Evolutionary conservation across 2,329 filamentous ascomycete species (phyloP).

Genomic region (Pseudopithomyces maydicus): DNA sequence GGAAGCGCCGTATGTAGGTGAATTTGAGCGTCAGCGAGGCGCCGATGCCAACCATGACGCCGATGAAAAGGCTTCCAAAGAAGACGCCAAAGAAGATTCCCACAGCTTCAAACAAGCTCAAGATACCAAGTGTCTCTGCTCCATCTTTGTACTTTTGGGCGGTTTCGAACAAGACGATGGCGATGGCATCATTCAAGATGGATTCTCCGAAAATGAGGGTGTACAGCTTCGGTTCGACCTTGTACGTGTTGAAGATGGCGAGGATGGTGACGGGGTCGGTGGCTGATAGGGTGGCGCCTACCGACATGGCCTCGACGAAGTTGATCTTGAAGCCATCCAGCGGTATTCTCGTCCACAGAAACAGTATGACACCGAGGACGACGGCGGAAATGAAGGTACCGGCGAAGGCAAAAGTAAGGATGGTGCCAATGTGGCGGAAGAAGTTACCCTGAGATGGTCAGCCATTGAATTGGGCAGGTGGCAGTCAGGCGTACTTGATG

Average conservation of each 20-base stretch:
- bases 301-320: slow-evolving; percentile 95
- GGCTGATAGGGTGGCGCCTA: slow-evolving; percentile 93
- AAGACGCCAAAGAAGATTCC: slow-evolving; percentile 96
- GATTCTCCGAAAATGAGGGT: slow-evolving; percentile 99
- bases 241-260: slow-evolving; percentile 99
- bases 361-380: slow-evolving; percentile 89
- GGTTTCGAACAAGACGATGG: slow-evolving; percentile 97
- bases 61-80: slow-evolving; percentile 90
- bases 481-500: slow-evolving; percentile 67
- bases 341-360: slow-evolving; percentile 84
- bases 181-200: slow-evolving; percentile 96
- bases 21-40: slow-evolving; percentile 92
- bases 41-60: slow-evolving; percentile 81
- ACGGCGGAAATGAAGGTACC: slow-evolving; percentile 96
- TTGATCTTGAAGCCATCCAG: slow-evolving; percentile 83
- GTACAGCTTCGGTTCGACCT: slow-evolving; percentile 97
- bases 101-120: slow-evolving; percentile 87
- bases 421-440: slow-evolving; percentile 97
- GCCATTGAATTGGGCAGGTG: slow-evolving; percentile 7
- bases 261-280: slow-evolving; percentile 97
- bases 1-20: slow-evolving; percentile 87
- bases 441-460: slow-evolving; percentile 73
- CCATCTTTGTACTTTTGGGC: slow-evolving; percentile 89
- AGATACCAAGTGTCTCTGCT: slow-evolving; percentile 69
- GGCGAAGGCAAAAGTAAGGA: slow-evolving; percentile 95